These are phyloP conservation scores for Phellinidium pouzarii DNA, from an alignment of 1,284 basidiomycete species.

Conservation along the genomic window DNA sequence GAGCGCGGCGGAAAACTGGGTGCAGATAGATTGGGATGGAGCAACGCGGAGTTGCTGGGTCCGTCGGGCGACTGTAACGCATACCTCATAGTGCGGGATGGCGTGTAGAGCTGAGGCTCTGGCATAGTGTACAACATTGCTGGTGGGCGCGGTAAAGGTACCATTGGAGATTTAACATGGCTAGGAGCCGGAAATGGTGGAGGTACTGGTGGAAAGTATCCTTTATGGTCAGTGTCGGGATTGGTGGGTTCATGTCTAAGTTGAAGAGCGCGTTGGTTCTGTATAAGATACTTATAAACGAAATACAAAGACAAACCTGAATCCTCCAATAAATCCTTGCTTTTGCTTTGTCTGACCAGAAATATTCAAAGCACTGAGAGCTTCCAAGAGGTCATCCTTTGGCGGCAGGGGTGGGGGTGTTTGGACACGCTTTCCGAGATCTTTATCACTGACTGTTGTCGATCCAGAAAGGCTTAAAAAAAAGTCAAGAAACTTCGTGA, in stretches of 20 bases:
- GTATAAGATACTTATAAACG: background rate
- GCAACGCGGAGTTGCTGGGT: background rate
- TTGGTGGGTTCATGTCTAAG: conserved; percentile 13
- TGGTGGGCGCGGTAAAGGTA: conserved; percentile 33
- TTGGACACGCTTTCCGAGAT: background rate
- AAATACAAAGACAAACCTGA: conserved; percentile 11
- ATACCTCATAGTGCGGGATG: conserved; percentile 56
- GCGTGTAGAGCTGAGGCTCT: conserved; percentile 30
- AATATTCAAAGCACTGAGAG: background rate
- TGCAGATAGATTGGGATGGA: conserved; percentile 17
- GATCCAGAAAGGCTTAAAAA: no score
- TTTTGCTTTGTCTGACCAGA: background rate
- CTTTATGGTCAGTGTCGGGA: background rate
- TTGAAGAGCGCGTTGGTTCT: background rate
- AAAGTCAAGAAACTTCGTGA: no score
- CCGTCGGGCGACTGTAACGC: conserved; percentile 34
- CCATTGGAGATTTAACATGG: conserved; percentile 12
- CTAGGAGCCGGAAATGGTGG: conserved; percentile 7
- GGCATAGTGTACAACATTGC: conserved; percentile 27
- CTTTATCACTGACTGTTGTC: background rate
- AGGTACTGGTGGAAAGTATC: conserved; percentile 7
- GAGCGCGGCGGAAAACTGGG: conserved; percentile 16
- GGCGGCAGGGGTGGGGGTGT: conserved; percentile 6
- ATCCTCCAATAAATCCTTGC: conserved; percentile 17
- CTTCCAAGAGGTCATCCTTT: conserved; percentile 6